Base-by-base conservation (phyloP, 1,139 yeast species). In the Cylindricascospora bacillispora region DNA sequence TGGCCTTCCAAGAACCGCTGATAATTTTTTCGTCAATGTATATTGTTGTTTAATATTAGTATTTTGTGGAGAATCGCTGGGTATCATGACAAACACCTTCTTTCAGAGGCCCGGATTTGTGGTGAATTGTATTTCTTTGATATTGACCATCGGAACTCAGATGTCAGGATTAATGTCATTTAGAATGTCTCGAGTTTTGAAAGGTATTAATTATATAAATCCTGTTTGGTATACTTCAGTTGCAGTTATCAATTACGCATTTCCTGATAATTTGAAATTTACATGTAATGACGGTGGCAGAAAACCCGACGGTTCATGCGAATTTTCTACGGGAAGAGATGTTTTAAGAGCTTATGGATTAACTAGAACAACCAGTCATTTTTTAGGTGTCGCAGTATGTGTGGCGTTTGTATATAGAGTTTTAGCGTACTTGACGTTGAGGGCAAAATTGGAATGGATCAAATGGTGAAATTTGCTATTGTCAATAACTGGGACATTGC, bases 141-240 rank as follows among this genome's bases (percentile, higher is more conserved):
- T 78, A 19, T 55, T 79, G 29, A 67, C 80, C 3, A 58, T 81
- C 34, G 89, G 86, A 5, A 68, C 78, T 12, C 71, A 78, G 43
- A 79, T 82, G 92, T 82, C 83, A 3, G 95, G 94, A n/a, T 62
- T 86, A 4, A 67, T 83, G 75, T 77, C 94, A 0, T 56, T 80
- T 40, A 63, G 75, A 21, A 71, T 82, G 77, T 83, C 83, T 5
- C 57, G 57, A 1, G 70, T 82, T 31, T 66, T 82, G 47, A 62
- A 63, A 39, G 93, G 74, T 0, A 57, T 78, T 50, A 82, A 81
- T 52, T 82, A 73, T 56, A 44, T 78, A 10, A 76, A 73, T 33
- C 94, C 94, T 1, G 56, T 78, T 46, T 78, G 76, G 44, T 82
- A 77, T 49, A 77, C 70, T 4, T 74, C 70, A 24, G 73, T 75